Base-by-base conservation (phyloP, 225 moss, liverwort and hornwort genomes). In the Neckera pumila region DNA sequence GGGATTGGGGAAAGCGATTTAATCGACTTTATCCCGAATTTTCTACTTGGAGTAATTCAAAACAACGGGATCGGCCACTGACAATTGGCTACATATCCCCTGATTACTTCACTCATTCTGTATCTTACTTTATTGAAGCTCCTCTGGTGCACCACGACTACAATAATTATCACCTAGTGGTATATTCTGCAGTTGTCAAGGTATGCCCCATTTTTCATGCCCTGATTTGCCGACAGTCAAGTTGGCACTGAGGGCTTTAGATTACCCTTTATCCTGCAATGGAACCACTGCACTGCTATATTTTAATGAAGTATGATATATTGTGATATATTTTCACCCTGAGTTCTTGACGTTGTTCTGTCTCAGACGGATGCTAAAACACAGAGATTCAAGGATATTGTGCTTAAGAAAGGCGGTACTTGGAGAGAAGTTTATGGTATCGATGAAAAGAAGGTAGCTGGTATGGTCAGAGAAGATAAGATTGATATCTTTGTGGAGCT, bases 41-140 rank as follows among this genome's bases (percentile, higher is more conserved):
- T 85, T 89, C 94, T 40, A 88, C 87, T 73, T 99, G 97, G 99
- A 94, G 95, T 69, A 97, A 95, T 82, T 79, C 92, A 10, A 99
- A 95, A 91, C 94, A 97, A 62, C 93, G 87, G 66, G 95, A 99
- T 77, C 94, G 99, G 57, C 96, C 99, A 59, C 90, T 99, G 61
- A 95, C 86, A 75, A 96, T 99, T 91, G 99, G 99, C 93, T 99
- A 99, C 65, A 91, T 99, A 80, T 99, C 99, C 27, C 99, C 99
- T 56, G 99, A 99, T 92, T 99, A 95, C 77, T 99, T 99, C 87
- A 99, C 99, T 66, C 99, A 99, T 91, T 99, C 99, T 84, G 99
- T 99, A 62, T 99, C 99, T 81, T 99, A 99, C 89, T 99, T 96
- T 86, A 96, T 99, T 83, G 99, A 99, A 89, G 99, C 99, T 74